Evolutionary conservation across 2,329 filamentous ascomycete species (phyloP).

Genomic region (Metarhizium sp.): DNA sequence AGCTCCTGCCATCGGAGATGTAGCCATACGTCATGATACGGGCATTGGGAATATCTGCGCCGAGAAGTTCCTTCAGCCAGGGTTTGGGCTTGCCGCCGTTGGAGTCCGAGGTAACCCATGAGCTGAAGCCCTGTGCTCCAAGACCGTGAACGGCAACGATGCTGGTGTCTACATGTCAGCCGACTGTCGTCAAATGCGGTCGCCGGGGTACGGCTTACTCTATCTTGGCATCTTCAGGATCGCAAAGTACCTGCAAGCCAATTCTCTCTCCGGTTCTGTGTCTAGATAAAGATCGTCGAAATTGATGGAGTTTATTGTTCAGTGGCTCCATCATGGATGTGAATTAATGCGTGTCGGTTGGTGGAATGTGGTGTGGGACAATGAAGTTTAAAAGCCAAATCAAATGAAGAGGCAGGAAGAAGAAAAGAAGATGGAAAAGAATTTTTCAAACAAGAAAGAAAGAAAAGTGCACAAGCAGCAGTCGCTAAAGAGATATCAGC

Average conservation of each 20-base stretch:
- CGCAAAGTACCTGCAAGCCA: slow-evolving; percentile 13
- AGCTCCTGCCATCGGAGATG: slow-evolving; percentile 12
- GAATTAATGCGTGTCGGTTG: background rate
- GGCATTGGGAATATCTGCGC: slow-evolving; percentile 14
- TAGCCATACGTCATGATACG: slow-evolving; percentile 19
- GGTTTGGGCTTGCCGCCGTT: slow-evolving; percentile 11
- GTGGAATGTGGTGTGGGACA: no score
- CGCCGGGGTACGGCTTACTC: slow-evolving; percentile 10
- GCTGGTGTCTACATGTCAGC: slow-evolving; percentile 7
- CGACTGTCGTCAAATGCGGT: background rate
- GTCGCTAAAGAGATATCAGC: background rate
- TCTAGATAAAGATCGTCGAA: slow-evolving; percentile 13
- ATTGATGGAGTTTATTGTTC: slow-evolving; percentile 13
- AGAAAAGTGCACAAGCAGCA: background rate
- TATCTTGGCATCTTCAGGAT: slow-evolving; percentile 14
- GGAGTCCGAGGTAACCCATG: slow-evolving; percentile 15
- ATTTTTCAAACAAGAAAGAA: background rate
- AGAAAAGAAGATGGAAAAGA: background rate
- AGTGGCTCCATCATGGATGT: slow-evolving; percentile 9
- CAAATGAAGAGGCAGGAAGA: no score
- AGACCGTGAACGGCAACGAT: slow-evolving; percentile 19
- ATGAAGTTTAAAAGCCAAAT: no score
- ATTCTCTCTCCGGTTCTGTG: slow-evolving; percentile 8
- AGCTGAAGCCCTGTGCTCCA: slow-evolving; percentile 15
- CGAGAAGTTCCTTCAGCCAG: slow-evolving; percentile 16